Conservation (phyloP, 2,329 filamentous ascomycete genomes). For the Ambrosiella cleistominuta region DNA sequence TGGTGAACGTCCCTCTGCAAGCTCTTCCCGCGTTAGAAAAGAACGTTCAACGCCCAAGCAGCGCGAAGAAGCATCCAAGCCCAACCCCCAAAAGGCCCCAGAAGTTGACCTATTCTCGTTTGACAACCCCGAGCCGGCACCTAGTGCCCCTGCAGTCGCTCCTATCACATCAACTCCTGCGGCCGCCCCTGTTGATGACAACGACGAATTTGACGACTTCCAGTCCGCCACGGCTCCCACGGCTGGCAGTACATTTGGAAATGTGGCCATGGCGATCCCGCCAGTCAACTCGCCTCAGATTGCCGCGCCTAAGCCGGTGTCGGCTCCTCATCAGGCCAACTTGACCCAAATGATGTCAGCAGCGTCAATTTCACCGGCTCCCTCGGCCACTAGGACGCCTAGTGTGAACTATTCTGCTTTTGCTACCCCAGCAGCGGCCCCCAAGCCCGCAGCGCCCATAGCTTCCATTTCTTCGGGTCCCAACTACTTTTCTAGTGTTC, state of each 20-base stretch:
- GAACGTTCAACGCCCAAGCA: constrained; percentile 23
- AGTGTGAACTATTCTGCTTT: constrained; percentile 49
- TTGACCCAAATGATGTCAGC: constrained; percentile 65
- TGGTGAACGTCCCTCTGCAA: constrained; percentile 42
- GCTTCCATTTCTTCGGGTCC: constrained; percentile 59
- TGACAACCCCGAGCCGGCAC: constrained; percentile 45
- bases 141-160: constrained; percentile 28
- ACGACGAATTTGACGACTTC: constrained; percentile 96
- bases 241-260: constrained; percentile 3
- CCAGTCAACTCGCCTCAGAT: constrained; percentile 36
- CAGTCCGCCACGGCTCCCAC: constrained; percentile 56
- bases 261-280: constrained; percentile 30
- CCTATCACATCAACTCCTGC: constrained; percentile 17
- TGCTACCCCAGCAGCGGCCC: constrained; percentile 25
- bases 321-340: constrained; percentile 63
- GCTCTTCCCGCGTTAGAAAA: constrained; percentile 22
- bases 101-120: constrained; percentile 87
- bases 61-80: constrained; percentile 47
- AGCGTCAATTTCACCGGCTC: constrained; percentile 61
- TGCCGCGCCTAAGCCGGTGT: constrained; percentile 60
- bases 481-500: constrained; percentile 89
- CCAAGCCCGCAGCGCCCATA: constrained; percentile 14
- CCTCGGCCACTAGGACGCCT: constrained; percentile 36
- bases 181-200: constrained; percentile 33
- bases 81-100: constrained; percentile 49